Conservation (phyloP, 2,329 filamentous ascomycete species). For the Amphichorda felina region DNA sequence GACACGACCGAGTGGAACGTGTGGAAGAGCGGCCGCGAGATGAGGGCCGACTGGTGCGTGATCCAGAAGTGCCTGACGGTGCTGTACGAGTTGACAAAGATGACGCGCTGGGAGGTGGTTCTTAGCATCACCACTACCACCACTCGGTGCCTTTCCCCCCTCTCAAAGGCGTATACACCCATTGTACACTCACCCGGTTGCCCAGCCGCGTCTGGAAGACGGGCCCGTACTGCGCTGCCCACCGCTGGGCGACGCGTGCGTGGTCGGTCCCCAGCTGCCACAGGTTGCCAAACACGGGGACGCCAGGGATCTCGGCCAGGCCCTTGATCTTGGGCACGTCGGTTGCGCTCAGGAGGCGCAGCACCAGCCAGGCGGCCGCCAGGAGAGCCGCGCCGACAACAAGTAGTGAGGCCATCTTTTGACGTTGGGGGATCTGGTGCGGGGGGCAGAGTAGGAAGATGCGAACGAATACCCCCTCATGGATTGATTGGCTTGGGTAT, state of each 20-base stretch:
- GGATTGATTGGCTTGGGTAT: no score
- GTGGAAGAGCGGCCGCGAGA: conserved; percentile 67
- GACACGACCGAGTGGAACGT: conserved; percentile 75
- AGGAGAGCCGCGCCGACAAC: not conserved
- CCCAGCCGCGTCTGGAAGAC: conserved; percentile 59
- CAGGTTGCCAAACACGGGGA: conserved; percentile 52
- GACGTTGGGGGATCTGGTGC: no score
- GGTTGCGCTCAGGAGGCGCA: conserved; percentile 43
- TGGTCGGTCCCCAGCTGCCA: conserved; percentile 47
- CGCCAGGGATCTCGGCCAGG: conserved; percentile 47
- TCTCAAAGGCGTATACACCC: conserved; percentile 23
- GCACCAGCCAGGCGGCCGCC: not conserved
- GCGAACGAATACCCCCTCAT: no score
- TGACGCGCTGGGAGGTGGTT: conserved; percentile 37
- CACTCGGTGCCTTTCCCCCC: conserved; percentile 11
- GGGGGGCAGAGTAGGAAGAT: no score
- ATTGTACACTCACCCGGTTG: conserved; percentile 38
- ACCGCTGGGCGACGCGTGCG: conserved; percentile 39
- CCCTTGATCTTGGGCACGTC: conserved; percentile 49
- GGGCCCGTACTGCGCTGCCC: conserved; percentile 48
- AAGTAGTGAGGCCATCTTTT: no score
- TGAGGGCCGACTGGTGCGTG: conserved; percentile 64
- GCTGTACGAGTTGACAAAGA: conserved; percentile 71
- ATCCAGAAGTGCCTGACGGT: conserved; percentile 66
- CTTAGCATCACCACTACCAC: no score